Conservation (phyloP, 192 early-diverging fungal species). For the Diversispora eburnea region DNA sequence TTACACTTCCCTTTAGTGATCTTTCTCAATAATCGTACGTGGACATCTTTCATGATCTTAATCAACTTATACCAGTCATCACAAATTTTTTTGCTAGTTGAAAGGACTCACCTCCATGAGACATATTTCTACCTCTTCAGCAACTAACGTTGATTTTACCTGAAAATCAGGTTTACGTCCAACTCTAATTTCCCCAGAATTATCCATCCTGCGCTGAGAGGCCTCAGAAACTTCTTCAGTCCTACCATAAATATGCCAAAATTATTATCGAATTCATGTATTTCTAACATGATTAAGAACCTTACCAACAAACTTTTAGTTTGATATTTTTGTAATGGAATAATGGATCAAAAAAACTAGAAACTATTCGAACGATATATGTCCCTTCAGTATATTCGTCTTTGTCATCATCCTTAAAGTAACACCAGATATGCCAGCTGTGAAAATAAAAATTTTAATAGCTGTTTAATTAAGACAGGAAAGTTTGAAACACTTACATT, state of each 20-base stretch:
- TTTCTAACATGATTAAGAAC: neutral
- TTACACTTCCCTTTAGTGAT: neutral
- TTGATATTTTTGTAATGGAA: slow-evolving; percentile 13
- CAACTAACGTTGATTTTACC: neutral
- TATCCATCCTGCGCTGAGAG: neutral
- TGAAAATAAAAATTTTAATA: neutral
- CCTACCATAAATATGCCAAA: neutral
- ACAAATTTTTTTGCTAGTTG: slow-evolving; percentile 4
- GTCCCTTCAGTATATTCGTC: neutral
- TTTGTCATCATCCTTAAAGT: neutral
- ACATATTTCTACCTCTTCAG: slow-evolving; percentile 8
- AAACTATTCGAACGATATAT: slow-evolving; percentile 4
- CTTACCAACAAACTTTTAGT: slow-evolving; percentile 10
- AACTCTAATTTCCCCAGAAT: neutral
- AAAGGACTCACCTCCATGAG: slow-evolving; percentile 14
- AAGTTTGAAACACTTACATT: slow-evolving; percentile 1
- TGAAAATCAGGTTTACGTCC: neutral
- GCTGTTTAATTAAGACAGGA: neutral
- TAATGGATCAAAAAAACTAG: neutral
- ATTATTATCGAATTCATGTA: too few species aligned
- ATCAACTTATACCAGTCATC: slow-evolving; percentile 19
- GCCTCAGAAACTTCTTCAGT: slow-evolving; percentile 15
- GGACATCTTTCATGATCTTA: neutral
- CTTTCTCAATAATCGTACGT: slow-evolving; percentile 10
- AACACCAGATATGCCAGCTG: neutral